Conservation (phyloP, 768 basidiomycete genomes). For the Calocybe gangraenosa region DNA sequence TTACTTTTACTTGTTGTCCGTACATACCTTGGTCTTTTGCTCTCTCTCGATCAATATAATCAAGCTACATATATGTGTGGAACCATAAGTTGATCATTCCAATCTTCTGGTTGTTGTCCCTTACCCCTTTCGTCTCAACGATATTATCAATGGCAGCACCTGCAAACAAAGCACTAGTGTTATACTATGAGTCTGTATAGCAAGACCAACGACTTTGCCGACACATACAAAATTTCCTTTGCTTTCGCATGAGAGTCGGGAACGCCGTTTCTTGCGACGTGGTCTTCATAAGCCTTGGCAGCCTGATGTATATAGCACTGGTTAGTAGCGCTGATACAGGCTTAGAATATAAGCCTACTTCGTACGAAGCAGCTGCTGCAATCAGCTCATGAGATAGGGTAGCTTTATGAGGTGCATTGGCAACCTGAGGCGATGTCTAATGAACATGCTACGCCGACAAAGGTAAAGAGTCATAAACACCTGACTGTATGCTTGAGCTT, state of each 20-base stretch:
- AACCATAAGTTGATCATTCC: conserved; percentile 19
- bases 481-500: conserved; percentile 37
- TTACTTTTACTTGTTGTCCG: no score
- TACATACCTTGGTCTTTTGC: conserved; percentile 24
- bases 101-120: conserved; percentile 6
- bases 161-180: conserved; percentile 52
- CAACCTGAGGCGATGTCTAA: conserved; percentile 30
- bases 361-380: conserved; percentile 63
- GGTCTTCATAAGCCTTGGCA: conserved; percentile 58
- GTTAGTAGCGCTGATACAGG: not conserved
- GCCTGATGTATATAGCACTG: conserved; percentile 34
- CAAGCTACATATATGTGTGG: conserved; percentile 18
- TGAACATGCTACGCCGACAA: not conserved
- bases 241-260: conserved; percentile 47
- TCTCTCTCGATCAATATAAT: conserved; percentile 24
- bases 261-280: conserved; percentile 44
- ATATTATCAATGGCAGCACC: conserved; percentile 51
- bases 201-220: no score
- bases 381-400: conserved; percentile 62
- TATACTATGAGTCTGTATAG: no score
- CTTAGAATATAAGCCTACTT: conserved; percentile 42
- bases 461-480: conserved; percentile 21
- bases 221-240: conserved; percentile 46
- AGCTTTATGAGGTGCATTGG: conserved; percentile 51
- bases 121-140: conserved; percentile 51